A percentile compares a stretch with the other conserved stretches of the same genome.
Conservation (phyloP, 257 asterid genomes). For the Schizonepeta tenuifolia region DNA sequence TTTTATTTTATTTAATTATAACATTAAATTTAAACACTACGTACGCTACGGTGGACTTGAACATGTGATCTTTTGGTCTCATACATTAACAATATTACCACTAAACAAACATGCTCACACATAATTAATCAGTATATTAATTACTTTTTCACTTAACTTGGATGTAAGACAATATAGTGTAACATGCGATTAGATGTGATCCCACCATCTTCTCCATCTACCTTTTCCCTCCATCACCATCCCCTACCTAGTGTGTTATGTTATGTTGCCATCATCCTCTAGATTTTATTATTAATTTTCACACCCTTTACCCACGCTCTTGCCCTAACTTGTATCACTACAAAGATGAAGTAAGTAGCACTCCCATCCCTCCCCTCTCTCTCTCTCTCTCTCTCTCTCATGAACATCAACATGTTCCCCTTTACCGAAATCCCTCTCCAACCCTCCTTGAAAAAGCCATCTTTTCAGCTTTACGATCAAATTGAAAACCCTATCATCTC, state of each 20-base stretch:
- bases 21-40: too few species aligned
- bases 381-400: slow-evolving; percentile 26
- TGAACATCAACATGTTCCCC: slow-evolving; percentile 40
- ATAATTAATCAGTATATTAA: too few species aligned
- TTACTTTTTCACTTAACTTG: too few species aligned
- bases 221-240: slow-evolving; percentile 27
- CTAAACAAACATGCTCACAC: too few species aligned
- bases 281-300: too few species aligned
- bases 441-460: slow-evolving; percentile 31
- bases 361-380: slow-evolving; percentile 9
- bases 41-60: too few species aligned
- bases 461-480: slow-evolving; percentile 36
- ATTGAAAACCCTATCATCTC: slow-evolving; percentile 37
- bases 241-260: not conserved
- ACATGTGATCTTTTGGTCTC: too few species aligned
- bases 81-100: too few species aligned
- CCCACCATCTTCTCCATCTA: not conserved
- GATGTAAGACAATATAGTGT: too few species aligned
- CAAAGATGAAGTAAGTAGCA: not conserved
- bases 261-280: slow-evolving; percentile 5
- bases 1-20: too few species aligned
- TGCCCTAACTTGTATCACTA: slow-evolving; percentile 40
- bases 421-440: slow-evolving; percentile 38
- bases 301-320: slow-evolving; percentile 16
- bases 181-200: not conserved